Evolutionary conservation across 176 grass and related monocot species (phyloP).

Genomic region (Eragrostis nindensis): DNA sequence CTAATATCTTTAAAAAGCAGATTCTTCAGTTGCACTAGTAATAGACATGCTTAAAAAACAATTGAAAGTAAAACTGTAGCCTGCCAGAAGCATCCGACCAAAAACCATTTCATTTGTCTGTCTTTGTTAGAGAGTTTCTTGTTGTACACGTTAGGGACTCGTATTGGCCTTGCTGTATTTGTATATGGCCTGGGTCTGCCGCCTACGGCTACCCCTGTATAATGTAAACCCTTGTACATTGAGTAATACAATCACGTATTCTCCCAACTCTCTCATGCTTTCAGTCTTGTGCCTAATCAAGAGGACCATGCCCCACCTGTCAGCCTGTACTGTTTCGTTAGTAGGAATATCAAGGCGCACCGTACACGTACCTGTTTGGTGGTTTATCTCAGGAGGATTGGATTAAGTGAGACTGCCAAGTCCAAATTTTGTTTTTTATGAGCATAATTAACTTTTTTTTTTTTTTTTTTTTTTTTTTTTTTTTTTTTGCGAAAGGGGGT

Average conservation of each 20-base stretch:
- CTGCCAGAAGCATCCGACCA: background rate
- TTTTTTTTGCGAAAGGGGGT: no score
- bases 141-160: no score
- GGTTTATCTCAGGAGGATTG: constrained; percentile 9
- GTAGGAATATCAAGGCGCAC: constrained; percentile 5
- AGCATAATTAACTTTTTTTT: no score
- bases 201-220: no score
- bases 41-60: background rate
- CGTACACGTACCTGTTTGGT: background rate
- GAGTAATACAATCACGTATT: no score
- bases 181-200: no score
- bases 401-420: constrained; percentile 21
- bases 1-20: background rate
- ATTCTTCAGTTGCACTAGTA: background rate
- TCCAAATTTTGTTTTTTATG: constrained; percentile 35
- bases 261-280: no score
- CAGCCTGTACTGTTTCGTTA: constrained; percentile 7
- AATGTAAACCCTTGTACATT: no score
- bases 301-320: background rate
- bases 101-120: constrained; percentile 20
- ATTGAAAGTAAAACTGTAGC: background rate
- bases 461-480: no score
- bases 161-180: no score
- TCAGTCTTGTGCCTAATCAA: background rate
- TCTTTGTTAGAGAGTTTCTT: no score